Evolutionary conservation across 129 eudicot genomes (phyloP), one percentile per base, ranked within the genome.

Genomic region (Kitagawia praeruptora): DNA sequence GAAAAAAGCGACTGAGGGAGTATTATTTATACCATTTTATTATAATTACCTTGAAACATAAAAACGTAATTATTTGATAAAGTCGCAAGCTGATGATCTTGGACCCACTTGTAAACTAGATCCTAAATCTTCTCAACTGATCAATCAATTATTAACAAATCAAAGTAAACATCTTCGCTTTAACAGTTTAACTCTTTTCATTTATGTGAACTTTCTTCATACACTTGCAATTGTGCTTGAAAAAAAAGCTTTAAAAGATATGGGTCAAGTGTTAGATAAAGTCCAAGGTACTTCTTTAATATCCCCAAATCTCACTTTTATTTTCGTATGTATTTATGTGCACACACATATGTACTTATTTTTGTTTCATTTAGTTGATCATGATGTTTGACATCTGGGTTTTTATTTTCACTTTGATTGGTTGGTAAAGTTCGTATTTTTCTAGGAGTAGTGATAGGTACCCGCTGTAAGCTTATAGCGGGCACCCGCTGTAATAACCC

Each of bases 221-320:
- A 25, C 6, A 5, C 10, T 51, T 21, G 27, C 8, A 21, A 2
- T 34, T 1, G 9, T 56, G 0, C 28, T 58, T 13, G 4, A 31
- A 61, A n/a, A 61, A 2, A n/a, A 3, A 58, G 67, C 67, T 58
- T 80, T 46, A 39, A 70, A 45, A 83, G 78, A 84, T 80, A 88
- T 88, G 92, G 92, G 92, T 49, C 89, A 88, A 78, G 78, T 88
- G 75, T 84, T 88, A 23, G 88, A 86, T 23, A 88, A 85, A 70
- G 5, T 88, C 67, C 80, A 84, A 84, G 89, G 92, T 88, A 70
- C 75, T 49, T 61, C 4, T 74, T 25, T 23, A n/a, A 61, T 10
- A 27, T 31, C 21, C 48, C 41, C 54, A 40, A 72, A 41, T 72
- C 51, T 38, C 8, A 10, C 41, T 66, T 49, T 38, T 12, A 11